phyloP scores from a whole-genome alignment of 306 rosid genomes.

The Begonia peltatifolia region DNA sequence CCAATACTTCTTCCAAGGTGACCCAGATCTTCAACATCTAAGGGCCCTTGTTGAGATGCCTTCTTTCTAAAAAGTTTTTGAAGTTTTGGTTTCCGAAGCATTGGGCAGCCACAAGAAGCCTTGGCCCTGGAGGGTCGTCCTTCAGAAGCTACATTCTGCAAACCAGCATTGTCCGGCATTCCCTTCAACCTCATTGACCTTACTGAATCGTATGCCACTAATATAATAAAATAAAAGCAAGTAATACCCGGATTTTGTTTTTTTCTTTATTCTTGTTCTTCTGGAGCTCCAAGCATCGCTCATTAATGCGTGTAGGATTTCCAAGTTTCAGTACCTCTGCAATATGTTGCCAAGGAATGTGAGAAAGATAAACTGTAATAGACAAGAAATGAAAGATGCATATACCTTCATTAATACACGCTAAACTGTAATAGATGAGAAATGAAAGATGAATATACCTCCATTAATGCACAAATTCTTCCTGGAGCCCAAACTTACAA shows the following conservation, averaged over 20 bases:
- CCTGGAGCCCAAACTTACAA: slow-evolving; percentile 75
- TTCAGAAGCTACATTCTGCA: slow-evolving; percentile 51
- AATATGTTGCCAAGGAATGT: slow-evolving; percentile 14
- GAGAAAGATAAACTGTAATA: slow-evolving; percentile 7
- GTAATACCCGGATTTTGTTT: slow-evolving; percentile 51
- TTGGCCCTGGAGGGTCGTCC: slow-evolving; percentile 44
- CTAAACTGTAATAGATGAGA: slow-evolving; percentile 5
- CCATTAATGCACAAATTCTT: slow-evolving; percentile 75
- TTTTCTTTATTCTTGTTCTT: slow-evolving; percentile 51
- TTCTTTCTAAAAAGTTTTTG: slow-evolving; percentile 54
- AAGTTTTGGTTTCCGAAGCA: slow-evolving; percentile 61
- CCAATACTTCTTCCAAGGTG: slow-evolving; percentile 64
- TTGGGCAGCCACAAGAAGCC: slow-evolving; percentile 78
- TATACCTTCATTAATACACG: slow-evolving; percentile 76
- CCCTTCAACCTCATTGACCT: slow-evolving; percentile 1
- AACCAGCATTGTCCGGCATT: slow-evolving; percentile 17
- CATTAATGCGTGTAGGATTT: slow-evolving; percentile 50
- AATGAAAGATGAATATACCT: slow-evolving; percentile 30
- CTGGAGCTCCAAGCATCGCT: slow-evolving; percentile 82
- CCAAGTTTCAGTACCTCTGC: slow-evolving; percentile 63
- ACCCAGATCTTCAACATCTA: slow-evolving; percentile 94
- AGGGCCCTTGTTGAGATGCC: slow-evolving; percentile 57
- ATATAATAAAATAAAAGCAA: neutral
- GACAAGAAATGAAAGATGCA: slow-evolving; percentile 1
- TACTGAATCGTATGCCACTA: no score